Conservation (phyloP, 202 grass and related monocot genomes). For the Schoenoplectus tabernaemontani region DNA sequence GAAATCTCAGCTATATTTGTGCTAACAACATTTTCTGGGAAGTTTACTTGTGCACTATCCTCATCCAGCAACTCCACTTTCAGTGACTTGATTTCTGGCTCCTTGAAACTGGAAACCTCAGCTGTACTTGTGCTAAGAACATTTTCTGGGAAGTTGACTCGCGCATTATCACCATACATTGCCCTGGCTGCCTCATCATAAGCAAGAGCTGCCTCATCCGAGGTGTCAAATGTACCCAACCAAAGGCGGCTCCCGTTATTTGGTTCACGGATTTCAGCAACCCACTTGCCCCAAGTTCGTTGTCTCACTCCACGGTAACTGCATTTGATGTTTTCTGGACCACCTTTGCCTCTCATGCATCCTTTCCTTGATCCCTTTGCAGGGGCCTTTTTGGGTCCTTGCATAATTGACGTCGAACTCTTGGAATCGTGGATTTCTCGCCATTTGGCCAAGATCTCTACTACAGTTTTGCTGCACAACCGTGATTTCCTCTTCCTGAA, state of each 20-base stretch:
- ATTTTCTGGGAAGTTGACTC: slow-evolving; percentile 37
- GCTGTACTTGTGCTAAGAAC: not conserved
- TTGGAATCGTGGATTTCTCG: not conserved
- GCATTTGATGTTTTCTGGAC: slow-evolving; percentile 31
- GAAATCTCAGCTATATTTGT: not conserved
- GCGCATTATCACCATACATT: slow-evolving; percentile 28
- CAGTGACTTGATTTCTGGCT: slow-evolving; percentile 18
- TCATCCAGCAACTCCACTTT: not conserved
- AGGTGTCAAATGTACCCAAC: slow-evolving; percentile 55
- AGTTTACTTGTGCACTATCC: slow-evolving; percentile 30
- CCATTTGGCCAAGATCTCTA: slow-evolving; percentile 17
- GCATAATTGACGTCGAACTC: not conserved
- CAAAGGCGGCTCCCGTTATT: slow-evolving; percentile 40
- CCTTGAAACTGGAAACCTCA: not conserved
- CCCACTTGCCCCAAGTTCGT: slow-evolving; percentile 73
- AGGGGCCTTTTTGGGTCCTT: slow-evolving; percentile 9
- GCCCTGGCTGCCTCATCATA: slow-evolving; percentile 45
- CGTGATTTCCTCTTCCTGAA: not conserved
- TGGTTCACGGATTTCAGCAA: slow-evolving; percentile 55
- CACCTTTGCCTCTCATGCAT: slow-evolving; percentile 27
- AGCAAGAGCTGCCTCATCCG: slow-evolving; percentile 46
- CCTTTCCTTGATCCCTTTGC: slow-evolving; percentile 25
- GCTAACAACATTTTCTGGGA: slow-evolving; percentile 1
- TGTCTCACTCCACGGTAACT: slow-evolving; percentile 59
- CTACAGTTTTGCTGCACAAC: not conserved